phyloP scores from a whole-genome alignment of 2,329 filamentous ascomycete species.

The Botrytis porri region DNA sequence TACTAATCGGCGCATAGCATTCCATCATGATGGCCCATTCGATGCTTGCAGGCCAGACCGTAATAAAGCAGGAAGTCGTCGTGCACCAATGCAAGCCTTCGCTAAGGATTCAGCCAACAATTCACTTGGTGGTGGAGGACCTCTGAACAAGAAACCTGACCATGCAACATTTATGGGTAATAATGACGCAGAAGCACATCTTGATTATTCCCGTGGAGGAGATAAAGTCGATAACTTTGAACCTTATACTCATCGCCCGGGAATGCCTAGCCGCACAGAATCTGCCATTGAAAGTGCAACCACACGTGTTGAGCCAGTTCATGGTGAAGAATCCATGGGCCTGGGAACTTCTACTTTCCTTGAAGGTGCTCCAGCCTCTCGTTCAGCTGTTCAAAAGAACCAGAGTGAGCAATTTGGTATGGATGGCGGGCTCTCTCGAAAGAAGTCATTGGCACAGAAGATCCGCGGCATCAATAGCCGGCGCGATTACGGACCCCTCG shows the following conservation, averaged over 20 bases:
- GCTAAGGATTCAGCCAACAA: conserved; percentile 92
- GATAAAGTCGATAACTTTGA: conserved; percentile 43
- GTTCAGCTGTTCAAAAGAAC: conserved; percentile 71
- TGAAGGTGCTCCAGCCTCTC: conserved; percentile 86
- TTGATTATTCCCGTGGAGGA: conserved; percentile 60
- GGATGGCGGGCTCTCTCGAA: conserved; percentile 72
- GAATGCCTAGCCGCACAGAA: conserved; percentile 26
- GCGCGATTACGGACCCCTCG: conserved; percentile 56
- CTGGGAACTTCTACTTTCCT: conserved; percentile 94
- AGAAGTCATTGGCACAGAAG: conserved; percentile 92
- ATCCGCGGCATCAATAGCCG: conserved; percentile 79
- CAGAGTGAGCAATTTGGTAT: conserved; percentile 57
- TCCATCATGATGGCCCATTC: conserved; percentile 96
- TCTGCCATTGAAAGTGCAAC: conserved; percentile 64
- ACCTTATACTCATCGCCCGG: conserved; percentile 42
- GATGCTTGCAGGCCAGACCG: conserved; percentile 94
- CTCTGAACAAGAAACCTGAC: conserved; percentile 76
- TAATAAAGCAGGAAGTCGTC: conserved; percentile 77
- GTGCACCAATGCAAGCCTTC: conserved; percentile 95
- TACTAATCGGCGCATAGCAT: conserved; percentile 56
- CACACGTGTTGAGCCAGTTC: conserved; percentile 66
- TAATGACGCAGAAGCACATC: conserved; percentile 68
- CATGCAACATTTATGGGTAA: conserved; percentile 83
- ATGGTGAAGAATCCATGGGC: conserved; percentile 79
- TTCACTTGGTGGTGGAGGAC: conserved; percentile 81